Conservation (phyloP, 306 rosid species). For the Prosopis cineraria region DNA sequence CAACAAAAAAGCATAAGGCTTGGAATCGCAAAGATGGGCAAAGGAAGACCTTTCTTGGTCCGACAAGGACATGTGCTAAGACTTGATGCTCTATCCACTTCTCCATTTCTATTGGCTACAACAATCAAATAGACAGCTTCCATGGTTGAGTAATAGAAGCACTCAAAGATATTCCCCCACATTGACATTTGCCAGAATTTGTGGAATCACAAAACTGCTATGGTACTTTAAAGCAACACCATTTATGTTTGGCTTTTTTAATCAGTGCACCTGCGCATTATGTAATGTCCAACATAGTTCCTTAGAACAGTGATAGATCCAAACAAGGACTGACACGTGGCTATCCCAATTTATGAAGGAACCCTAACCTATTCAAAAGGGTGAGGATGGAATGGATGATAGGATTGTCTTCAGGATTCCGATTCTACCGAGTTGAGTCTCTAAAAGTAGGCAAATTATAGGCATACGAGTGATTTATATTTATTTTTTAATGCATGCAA, state of each 20-base stretch:
- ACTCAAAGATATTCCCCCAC: not conserved
- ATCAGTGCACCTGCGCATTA: not conserved
- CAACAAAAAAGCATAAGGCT: not conserved
- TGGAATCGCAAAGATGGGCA: not conserved
- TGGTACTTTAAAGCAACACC: not conserved
- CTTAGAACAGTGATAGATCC: not conserved
- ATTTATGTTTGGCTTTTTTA: not conserved
- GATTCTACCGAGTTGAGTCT: no score
- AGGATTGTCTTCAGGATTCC: not conserved
- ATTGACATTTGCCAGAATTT: conserved; percentile 6
- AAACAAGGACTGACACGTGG: not conserved
- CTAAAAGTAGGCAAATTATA: not conserved
- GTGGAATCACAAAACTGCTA: not conserved
- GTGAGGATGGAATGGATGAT: not conserved
- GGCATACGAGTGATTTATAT: no score
- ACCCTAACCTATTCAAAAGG: not conserved
- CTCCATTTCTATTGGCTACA: not conserved
- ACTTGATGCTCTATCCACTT: not conserved
- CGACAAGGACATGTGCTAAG: not conserved
- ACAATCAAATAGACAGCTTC: not conserved
- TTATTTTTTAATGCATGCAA: not conserved
- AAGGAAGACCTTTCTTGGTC: not conserved
- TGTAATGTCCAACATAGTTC: not conserved
- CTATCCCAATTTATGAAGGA: not conserved
- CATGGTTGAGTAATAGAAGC: not conserved